Base-by-base conservation (phyloP, 805 yeast species). In the Saturnispora diversa region DNA sequence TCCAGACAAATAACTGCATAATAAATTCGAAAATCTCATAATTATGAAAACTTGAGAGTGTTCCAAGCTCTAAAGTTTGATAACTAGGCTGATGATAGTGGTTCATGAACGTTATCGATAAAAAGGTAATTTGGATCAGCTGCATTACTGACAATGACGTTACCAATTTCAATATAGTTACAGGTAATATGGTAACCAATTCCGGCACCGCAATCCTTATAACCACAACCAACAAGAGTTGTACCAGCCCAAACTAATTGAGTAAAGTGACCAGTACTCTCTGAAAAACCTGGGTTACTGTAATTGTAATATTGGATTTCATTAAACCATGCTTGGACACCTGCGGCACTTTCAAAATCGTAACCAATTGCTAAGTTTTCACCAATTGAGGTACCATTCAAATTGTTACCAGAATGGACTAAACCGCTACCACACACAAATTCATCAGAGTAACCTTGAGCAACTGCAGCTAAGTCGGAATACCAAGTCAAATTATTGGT, bases 311-410 rank as follows among this genome's bases (percentile, higher is more conserved):
- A 37, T 33, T 51, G 42, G 40, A 76, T 69, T 59, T 84, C 94
- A 47, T 70, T 65, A 64, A 82, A 84, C 92, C 94, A 84, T 2
- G 84, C 88, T 22, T 68, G 68, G 10, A 80, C 77, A 3, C 85
- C 83, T 3, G 72, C 79, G 4, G 74, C 60, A 36, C 63, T 51
- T 7, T 36, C 27, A 28, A 56, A 57, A 55, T 67, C 50, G 57
- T 69, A 80, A 21, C 94, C 94, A 29, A 76, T 67, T n/a, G 92
- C 94, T 44, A 84, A 66, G 63, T 84, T 84, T 58, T 84, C 94
- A 42, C 94, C 94, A 25, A 59, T 41, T 8, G 17, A n/a, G 2
- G 79, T 73, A 28, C 70, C 67, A 5, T 56, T 31, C 39, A 49
- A 51, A 13, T 70, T 70, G 11, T 80, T 78, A 29, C 69, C 66